phyloP scores from a whole-genome alignment of 2,329 filamentous ascomycete genomes.

The Cytospora mali region DNA sequence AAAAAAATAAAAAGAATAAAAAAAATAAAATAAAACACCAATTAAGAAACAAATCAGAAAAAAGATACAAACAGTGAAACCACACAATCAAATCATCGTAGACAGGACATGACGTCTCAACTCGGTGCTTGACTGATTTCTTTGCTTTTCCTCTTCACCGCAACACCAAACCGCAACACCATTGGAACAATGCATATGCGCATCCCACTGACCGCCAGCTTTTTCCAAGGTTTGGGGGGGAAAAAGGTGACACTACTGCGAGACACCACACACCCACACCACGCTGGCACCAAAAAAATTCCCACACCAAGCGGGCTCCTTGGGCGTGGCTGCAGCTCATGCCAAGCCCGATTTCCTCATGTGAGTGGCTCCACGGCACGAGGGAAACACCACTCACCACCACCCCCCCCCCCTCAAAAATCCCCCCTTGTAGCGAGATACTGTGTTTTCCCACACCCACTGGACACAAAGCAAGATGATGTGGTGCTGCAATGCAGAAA shows the following conservation, averaged over 20 bases:
- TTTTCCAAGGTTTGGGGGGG: neutral
- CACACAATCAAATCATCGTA: neutral
- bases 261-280: conserved; percentile 11
- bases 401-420: neutral
- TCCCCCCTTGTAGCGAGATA: neutral
- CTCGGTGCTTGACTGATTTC: neutral
- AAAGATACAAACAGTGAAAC: neutral
- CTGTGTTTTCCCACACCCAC: neutral
- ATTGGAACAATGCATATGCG: conserved; percentile 4
- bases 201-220: neutral
- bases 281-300: neutral
- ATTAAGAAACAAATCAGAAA: conserved; percentile 2
- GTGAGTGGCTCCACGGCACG: conserved; percentile 15
- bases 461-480: neutral
- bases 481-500: neutral
- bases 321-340: conserved; percentile 18
- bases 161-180: conserved; percentile 3
- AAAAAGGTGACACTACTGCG: neutral
- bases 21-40: conserved; percentile 11
- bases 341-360: conserved; percentile 13
- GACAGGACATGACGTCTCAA: conserved; percentile 10
- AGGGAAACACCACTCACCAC: neutral
- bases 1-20: conserved; percentile 7
- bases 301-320: conserved; percentile 21
- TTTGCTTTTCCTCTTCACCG: conserved; percentile 17